Base-by-base conservation (phyloP, 495 filamentous ascomycete species). In the Neurospora hispaniola region DNA sequence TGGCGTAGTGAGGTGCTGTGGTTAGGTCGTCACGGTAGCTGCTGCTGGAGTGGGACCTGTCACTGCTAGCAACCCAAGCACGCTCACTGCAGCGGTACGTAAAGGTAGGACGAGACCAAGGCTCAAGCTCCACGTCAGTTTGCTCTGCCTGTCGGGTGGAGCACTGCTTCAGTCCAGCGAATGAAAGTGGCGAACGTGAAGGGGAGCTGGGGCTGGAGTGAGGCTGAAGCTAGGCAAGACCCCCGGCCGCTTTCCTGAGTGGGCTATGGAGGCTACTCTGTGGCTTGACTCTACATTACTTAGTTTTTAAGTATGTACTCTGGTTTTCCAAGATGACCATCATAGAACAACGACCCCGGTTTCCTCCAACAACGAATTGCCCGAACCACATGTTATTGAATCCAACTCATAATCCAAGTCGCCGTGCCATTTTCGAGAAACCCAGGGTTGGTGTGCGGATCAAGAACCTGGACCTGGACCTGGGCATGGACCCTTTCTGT, bases 81-180 rank as follows among this genome's bases (percentile, higher is more conserved):
- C n/a, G n/a, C n/a, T n/a, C n/a, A n/a, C n/a, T n/a, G n/a, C 54
- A 66, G 54, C 54, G 54, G 12, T 66, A 62, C 14, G 27, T 31
- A 62, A 14, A 39, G 39, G 39, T 39, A 39, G 39, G 39, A 39
- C 35, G 4, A 4, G 54, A 66, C 35, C 54, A 38, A 75, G 73
- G 73, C 71, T 73, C 62, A 43, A 62, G 69, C 70, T 72, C 75
- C 75, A 72, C 75, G 75, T 76, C 75, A 76, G 75, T 74, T 74
- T 70, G 69, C 75, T 73, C 72, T 76, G 75, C 75, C 75, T 76
- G 73, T 70, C 54, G 23, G 48, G 54, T 31, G 54, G 54, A 27
- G 54, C 27, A 66, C 54, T 14, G 54, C 54, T 62, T 6, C 27
- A 59, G 48, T 59, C 48, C 48, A 59, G 48, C 23, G 11, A 72